A percentile compares a stretch with the other conserved stretches of the same genome.
Conservation (phyloP, 2,329 filamentous ascomycete species). For the Fusarium coffeatum region DNA sequence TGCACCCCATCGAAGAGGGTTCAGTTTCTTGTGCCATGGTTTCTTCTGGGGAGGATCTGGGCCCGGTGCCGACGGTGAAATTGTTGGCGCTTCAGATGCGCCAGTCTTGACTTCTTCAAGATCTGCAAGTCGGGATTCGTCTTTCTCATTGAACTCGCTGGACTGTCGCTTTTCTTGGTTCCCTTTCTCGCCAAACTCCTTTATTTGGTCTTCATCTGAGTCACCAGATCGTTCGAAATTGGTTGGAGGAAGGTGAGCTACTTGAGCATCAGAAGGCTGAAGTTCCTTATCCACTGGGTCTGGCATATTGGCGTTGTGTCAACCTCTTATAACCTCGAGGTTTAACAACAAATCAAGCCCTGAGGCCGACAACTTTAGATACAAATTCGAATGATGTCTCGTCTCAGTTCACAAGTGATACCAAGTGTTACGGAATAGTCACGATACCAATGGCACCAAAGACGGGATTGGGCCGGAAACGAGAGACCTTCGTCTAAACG, state of each 20-base stretch:
- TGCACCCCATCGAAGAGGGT: conserved; percentile 70
- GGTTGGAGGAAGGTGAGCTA: conserved; percentile 46
- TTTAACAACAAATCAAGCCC: neutral
- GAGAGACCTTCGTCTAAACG: conserved; percentile 11
- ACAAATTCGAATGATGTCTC: neutral
- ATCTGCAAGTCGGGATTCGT: conserved; percentile 25
- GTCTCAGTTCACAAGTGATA: neutral
- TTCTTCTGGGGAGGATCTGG: conserved; percentile 55
- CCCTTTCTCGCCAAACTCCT: conserved; percentile 31
- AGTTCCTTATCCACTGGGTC: conserved; percentile 46
- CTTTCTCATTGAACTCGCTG: conserved; percentile 6
- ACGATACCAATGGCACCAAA: conserved; percentile 3
- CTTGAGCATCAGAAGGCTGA: conserved; percentile 47
- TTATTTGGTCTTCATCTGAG: conserved; percentile 34
- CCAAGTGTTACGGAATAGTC: neutral
- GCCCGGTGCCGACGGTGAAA: conserved; percentile 59
- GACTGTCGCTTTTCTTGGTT: conserved; percentile 18
- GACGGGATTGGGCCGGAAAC: conserved; percentile 25
- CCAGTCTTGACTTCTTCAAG: conserved; percentile 59
- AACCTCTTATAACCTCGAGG: conserved; percentile 7
- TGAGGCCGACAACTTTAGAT: neutral
- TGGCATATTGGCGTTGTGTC: conserved; percentile 41
- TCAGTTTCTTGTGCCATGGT: conserved; percentile 72
- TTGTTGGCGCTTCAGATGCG: conserved; percentile 67
- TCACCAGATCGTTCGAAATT: conserved; percentile 32